These are phyloP conservation scores for Suhomyces coccinellae DNA, from an alignment of 1,139 yeast genomes.

Conservation along the genomic window DNA sequence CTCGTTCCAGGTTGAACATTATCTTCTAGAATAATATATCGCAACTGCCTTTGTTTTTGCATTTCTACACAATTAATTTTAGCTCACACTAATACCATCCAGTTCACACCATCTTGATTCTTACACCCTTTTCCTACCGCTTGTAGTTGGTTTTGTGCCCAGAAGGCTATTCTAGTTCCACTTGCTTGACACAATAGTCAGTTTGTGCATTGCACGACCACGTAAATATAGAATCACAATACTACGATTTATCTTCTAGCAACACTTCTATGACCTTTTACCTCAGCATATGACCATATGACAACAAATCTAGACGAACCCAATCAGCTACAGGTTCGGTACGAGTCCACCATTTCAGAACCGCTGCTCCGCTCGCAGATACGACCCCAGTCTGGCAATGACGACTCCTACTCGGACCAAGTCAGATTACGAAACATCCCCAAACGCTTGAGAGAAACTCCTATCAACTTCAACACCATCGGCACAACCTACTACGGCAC, in stretches of 20 bases:
- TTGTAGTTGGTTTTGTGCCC: background rate
- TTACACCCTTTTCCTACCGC: too few relatives aligned
- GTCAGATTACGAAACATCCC: slow-evolving; percentile 5
- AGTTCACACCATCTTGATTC: too few relatives aligned
- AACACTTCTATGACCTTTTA: background rate
- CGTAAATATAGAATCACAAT: background rate
- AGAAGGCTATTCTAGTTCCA: background rate
- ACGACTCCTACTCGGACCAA: slow-evolving; percentile 4
- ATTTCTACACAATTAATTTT: too few relatives aligned
- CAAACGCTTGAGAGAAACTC: background rate
- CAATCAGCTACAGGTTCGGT: background rate
- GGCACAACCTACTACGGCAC: background rate
- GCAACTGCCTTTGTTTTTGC: too few relatives aligned
- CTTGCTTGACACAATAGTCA: background rate
- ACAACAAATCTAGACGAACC: background rate
- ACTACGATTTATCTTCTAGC: background rate
- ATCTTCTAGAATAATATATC: too few relatives aligned
- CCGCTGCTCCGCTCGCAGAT: slow-evolving; percentile 1
- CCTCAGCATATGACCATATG: background rate
- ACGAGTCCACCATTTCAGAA: background rate
- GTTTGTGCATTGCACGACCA: background rate
- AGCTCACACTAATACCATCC: too few relatives aligned
- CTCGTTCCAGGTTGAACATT: too few relatives aligned
- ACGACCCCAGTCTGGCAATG: background rate
- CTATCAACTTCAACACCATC: background rate